Conservation (phyloP, 2,329 filamentous ascomycete genomes). For the Pseudogymnoascus sp. region DNA sequence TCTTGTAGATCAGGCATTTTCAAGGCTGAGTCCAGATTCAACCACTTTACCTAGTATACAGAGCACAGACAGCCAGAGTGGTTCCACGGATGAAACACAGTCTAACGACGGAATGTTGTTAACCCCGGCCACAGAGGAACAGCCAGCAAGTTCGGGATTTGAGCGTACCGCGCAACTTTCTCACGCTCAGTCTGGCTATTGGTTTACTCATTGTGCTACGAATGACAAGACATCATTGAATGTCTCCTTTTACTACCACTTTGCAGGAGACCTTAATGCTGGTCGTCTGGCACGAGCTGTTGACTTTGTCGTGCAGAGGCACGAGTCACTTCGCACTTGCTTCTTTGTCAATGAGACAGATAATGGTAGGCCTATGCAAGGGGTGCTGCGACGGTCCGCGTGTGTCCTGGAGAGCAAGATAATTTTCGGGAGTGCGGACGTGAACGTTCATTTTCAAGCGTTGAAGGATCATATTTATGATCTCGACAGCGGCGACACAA, state of each 20-base stretch:
- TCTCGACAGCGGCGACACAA: slow-evolving; percentile 14
- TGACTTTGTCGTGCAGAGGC: slow-evolving; percentile 20
- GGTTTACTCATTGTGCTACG: slow-evolving; percentile 29
- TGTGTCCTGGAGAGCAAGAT: too few species aligned
- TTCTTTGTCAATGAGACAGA: slow-evolving; percentile 18
- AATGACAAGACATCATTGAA: slow-evolving; percentile 35
- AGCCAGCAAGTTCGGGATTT: too few species aligned
- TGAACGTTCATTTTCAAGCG: slow-evolving; percentile 10
- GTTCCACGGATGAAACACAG: too few species aligned
- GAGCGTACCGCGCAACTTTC: slow-evolving; percentile 23
- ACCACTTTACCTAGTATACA: too few species aligned
- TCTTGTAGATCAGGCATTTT: too few species aligned
- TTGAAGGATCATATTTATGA: slow-evolving; percentile 15
- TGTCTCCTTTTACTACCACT: slow-evolving; percentile 24
- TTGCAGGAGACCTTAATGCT: slow-evolving; percentile 28
- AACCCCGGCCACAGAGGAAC: too few species aligned
- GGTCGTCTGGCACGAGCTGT: slow-evolving; percentile 29
- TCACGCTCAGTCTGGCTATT: slow-evolving; percentile 34
- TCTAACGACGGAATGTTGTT: too few species aligned
- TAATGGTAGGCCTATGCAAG: background rate
- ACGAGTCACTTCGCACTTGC: slow-evolving; percentile 30
- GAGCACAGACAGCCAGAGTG: too few species aligned
- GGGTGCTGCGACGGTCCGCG: too few species aligned
- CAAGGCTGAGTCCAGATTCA: too few species aligned
- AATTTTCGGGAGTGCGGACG: too few species aligned